These are phyloP conservation scores for Sphaerosporella brunnea DNA, from an alignment of 495 filamentous ascomycete genomes.

Conservation along the genomic window DNA sequence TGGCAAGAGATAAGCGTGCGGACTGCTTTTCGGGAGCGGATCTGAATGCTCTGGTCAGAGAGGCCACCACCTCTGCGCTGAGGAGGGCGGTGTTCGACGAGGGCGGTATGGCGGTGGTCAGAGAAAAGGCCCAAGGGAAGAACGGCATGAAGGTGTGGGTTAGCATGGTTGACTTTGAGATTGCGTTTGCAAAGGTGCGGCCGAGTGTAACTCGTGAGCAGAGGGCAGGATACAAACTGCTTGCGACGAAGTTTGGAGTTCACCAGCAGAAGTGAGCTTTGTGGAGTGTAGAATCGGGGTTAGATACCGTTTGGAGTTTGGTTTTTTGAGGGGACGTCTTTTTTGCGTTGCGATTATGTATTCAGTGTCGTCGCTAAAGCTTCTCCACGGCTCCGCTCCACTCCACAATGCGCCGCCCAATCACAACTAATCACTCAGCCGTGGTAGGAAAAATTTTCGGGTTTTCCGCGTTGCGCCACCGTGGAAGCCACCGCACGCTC, in stretches of 20 bases:
- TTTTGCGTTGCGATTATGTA: too few relatives aligned
- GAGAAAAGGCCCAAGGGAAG: slow-evolving; percentile 18
- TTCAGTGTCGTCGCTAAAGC: too few relatives aligned
- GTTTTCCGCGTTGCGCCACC: too few relatives aligned
- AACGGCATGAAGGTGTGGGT: slow-evolving; percentile 42
- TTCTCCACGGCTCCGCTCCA: too few relatives aligned
- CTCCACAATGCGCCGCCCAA: too few relatives aligned
- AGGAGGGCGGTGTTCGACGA: slow-evolving; percentile 16
- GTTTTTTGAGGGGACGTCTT: too few relatives aligned
- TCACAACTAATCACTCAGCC: too few relatives aligned
- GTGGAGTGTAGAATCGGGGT: too few relatives aligned
- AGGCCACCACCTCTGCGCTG: slow-evolving; percentile 26
- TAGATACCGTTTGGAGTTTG: too few relatives aligned
- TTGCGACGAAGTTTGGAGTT: slow-evolving; percentile 30
- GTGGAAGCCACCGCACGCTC: too few relatives aligned
- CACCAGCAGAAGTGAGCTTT: slow-evolving; percentile 9
- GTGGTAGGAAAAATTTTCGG: too few relatives aligned
- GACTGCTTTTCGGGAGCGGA: slow-evolving; percentile 85
- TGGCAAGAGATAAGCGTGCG: slow-evolving; percentile 52
- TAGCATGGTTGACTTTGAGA: slow-evolving; percentile 55
- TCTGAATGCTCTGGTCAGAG: slow-evolving; percentile 54
- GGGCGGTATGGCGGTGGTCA: slow-evolving; percentile 13
- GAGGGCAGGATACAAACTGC: slow-evolving; percentile 46
- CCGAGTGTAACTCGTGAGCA: slow-evolving; percentile 58
- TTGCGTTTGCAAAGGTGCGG: slow-evolving; percentile 50